Percentiles rank a stretch among this genome's conserved stretches.
phyloP scores from a whole-genome alignment of 192 early-diverging fungal genomes.

The Fimicolochytrium jonesii region DNA sequence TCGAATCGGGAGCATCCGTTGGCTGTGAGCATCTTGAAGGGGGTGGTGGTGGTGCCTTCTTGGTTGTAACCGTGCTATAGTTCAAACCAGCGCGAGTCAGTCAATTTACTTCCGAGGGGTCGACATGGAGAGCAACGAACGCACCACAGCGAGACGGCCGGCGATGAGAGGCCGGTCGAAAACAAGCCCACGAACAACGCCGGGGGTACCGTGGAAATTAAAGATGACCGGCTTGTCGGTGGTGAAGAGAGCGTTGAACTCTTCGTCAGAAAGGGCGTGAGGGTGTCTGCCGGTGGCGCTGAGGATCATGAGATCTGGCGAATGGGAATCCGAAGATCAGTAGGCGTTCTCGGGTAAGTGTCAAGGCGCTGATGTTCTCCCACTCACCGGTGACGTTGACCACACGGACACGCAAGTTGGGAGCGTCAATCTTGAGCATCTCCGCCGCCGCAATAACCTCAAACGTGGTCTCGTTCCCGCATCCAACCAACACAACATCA shows the following conservation, averaged over 20 bases:
- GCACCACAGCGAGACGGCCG: conserved; percentile 26
- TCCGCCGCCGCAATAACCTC: conserved; percentile 37
- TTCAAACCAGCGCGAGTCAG: neutral
- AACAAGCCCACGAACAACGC: conserved; percentile 28
- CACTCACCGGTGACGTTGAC: conserved; percentile 41
- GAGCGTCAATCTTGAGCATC: conserved; percentile 34
- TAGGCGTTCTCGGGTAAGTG: neutral
- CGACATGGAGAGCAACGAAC: no score
- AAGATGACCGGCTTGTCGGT: conserved; percentile 33
- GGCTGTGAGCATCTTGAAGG: conserved; percentile 38
- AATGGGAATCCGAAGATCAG: neutral
- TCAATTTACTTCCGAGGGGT: neutral
- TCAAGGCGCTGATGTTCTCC: neutral
- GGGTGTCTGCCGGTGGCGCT: conserved; percentile 28
- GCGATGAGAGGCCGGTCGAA: conserved; percentile 27
- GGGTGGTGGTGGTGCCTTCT: conserved; percentile 45
- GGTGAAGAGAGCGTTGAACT: conserved; percentile 36
- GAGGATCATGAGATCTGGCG: conserved; percentile 40
- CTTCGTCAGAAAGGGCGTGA: conserved; percentile 32
- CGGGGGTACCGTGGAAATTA: conserved; percentile 46
- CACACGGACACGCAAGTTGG: conserved; percentile 33
- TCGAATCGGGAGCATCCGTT: conserved; percentile 34
- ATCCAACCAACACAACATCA: conserved; percentile 43
- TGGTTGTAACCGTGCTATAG: conserved; percentile 39
- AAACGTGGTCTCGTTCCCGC: conserved; percentile 40